These are phyloP conservation scores for Psidium guajava DNA, from an alignment of 345 rosid genomes.

Conservation along the genomic window DNA sequence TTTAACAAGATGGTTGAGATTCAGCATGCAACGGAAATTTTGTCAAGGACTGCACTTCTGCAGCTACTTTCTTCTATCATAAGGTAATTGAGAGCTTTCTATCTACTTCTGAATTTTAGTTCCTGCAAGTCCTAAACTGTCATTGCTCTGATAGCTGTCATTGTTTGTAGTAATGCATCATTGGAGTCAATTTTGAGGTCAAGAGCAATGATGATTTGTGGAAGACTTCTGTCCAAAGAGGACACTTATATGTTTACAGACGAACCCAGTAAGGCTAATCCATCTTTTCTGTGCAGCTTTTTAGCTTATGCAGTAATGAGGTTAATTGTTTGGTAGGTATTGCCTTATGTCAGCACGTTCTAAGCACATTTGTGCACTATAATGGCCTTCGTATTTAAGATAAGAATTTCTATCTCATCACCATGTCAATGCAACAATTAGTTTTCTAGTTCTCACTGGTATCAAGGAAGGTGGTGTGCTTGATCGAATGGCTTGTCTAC, in stretches of 20 bases:
- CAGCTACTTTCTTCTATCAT: slow-evolving; percentile 56
- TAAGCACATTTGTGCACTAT: background rate
- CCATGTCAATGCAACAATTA: background rate
- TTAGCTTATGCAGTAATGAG: background rate
- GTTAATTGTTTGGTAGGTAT: background rate
- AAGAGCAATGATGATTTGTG: slow-evolving; percentile 77
- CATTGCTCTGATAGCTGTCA: background rate
- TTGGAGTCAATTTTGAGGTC: slow-evolving; percentile 45
- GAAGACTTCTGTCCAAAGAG: slow-evolving; percentile 69
- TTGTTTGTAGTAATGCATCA: slow-evolving; percentile 35
- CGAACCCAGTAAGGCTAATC: slow-evolving; percentile 46
- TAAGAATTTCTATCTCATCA: background rate
- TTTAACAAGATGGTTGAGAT: slow-evolving; percentile 58
- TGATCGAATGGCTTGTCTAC: background rate
- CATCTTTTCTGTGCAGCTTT: background rate
- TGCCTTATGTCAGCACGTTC: background rate
- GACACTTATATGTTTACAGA: slow-evolving; percentile 32
- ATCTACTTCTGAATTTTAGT: background rate
- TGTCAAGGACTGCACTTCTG: slow-evolving; percentile 55
- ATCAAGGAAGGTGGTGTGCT: background rate
- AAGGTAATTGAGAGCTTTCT: slow-evolving; percentile 28
- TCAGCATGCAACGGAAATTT: slow-evolving; percentile 63
- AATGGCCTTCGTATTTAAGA: background rate
- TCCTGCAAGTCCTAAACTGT: background rate
- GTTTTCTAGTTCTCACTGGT: background rate